Base-by-base conservation (phyloP, 352 stramenopile genomes). In the Globisporangium polare region DNA sequence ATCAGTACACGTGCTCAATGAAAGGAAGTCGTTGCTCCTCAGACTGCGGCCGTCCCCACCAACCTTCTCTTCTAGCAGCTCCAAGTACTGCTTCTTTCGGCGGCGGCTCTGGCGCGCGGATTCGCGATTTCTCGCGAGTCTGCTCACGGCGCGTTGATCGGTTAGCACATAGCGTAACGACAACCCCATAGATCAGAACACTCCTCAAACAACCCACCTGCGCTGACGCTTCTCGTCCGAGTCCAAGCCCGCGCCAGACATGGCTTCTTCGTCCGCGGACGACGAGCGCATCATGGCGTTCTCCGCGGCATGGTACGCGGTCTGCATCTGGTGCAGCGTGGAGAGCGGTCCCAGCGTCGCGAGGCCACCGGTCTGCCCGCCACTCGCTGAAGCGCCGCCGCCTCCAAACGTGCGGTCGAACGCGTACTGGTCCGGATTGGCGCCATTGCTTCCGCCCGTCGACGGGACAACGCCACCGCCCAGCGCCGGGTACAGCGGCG, bases 41-140 rank as follows among this genome's bases (percentile, higher is more conserved):
- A 27, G 18, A 39, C 33, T 39, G 8, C 12, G 29, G 29, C 33
- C 15, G 2, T 13, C 2, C 0, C n/a, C 13, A 61, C 65, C 0
- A 15, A 89, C 84, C 72, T 96, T 96, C 53, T 94, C 87, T 71
- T 96, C 87, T 7, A 96, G 65, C 24, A 96, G 66, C 68, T 96
- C 87, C 33, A 96, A 55, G 53, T 96, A 96, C 66, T 96, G 87
- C 55, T 96, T 96, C 78, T 96, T 96, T 35, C 87, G 85, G 50
- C 87, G 85, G 17, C 87, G 87, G 63, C 87, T 96, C 68, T 96
- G 87, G 37, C 87, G 83, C 6, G 87, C 87, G 3, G 87, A 96
- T 70, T 96, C 87, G n/a, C 87, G 82, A 68, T 96, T 96, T 51
- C 87, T 76, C 43, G 86, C 86, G 17, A 95, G 66, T 51, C 81